Base-by-base conservation (phyloP, 23 red algal species). In the Gracilaria vermiculophylla region DNA sequence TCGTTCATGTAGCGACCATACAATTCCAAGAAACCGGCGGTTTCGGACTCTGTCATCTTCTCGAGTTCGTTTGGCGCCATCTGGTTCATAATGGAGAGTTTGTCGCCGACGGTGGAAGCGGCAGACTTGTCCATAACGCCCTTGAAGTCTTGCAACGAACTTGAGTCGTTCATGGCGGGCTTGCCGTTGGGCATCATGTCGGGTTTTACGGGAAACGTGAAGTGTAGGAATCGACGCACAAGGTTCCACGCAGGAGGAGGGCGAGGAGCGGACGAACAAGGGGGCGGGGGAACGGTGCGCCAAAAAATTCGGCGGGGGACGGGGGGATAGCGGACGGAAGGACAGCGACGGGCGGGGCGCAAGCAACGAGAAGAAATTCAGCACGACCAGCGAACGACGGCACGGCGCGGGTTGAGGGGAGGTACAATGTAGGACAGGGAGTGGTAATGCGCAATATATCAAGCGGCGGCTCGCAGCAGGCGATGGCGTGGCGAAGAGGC, bases 21-120 rank as follows among this genome's bases (percentile, higher is more conserved):
- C 62, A 98, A 81, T 16, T 85, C 73, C n/a, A 90, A 16, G 82
- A 98, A 98, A 36, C 92, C 92, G 17, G 49, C 37, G 44, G 92
- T 80, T 69, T 98, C 96, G 21, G 51, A 64, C 13, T 98, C 96
- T 20, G 78, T 95, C 92, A 98, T 95, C 60, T 84, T 78, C 15
- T 81, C 88, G 10, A 66, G 31, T 1, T 72, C 79, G 76, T 87
- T 69, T 7, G 23, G 24, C 20, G 78, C 53, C 31, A 49, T 24
- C 27, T 91, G 49, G 69, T 95, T 95, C 85, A 85, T 90, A 39
- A 45, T 35, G 16, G 48, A 58, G 69, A 95, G 69, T 69, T 95
- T 89, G 36, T 83, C 66, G 42, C 40, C 56, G 15, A 95, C 85
- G 29, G 35, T 64, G 58, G 49, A 41, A 54, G 73, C 79, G 49